Conservation (phyloP, 768 basidiomycete genomes). For the Porphyrellus cyaneotinctus region DNA sequence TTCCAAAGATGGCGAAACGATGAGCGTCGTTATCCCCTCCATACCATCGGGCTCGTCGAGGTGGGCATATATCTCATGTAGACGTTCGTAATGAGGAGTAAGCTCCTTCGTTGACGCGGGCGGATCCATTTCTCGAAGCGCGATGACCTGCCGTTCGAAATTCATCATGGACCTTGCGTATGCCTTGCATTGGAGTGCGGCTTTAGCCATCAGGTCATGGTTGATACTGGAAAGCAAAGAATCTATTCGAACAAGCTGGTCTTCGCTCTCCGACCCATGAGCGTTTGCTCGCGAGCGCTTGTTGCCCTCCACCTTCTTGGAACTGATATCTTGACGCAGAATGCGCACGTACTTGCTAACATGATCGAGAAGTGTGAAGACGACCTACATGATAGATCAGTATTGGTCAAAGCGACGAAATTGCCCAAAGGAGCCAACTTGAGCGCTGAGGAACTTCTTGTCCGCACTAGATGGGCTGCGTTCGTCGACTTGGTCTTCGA, state of each 20-base stretch:
- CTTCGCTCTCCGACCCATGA: conserved; percentile 40
- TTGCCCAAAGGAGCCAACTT: conserved; percentile 46
- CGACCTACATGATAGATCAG: conserved; percentile 51
- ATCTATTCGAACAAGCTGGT: conserved; percentile 70
- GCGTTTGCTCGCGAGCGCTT: conserved; percentile 46
- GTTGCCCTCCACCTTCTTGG: conserved; percentile 44
- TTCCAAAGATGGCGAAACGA: conserved; percentile 85
- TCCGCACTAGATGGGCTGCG: conserved; percentile 59
- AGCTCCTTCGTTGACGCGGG: conserved; percentile 44
- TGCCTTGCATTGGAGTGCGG: conserved; percentile 91
- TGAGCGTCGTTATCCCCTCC: conserved; percentile 91
- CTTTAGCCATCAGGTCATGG: conserved; percentile 84
- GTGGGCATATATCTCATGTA: conserved; percentile 95
- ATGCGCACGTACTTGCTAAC: conserved; percentile 84
- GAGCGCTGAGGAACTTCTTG: conserved; percentile 89
- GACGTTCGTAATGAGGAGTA: conserved; percentile 64
- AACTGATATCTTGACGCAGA: conserved; percentile 59
- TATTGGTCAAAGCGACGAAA: background rate
- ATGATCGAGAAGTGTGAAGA: conserved; percentile 94
- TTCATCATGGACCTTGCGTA: conserved; percentile 93
- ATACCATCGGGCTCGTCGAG: conserved; percentile 98
- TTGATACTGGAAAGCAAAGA: conserved; percentile 81
- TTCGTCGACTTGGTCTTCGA: conserved; percentile 79
- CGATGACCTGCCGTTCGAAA: conserved; percentile 80
- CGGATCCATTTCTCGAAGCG: conserved; percentile 40